Conservation (phyloP, 306 rosid genomes). For the Bauhinia variegata region DNA sequence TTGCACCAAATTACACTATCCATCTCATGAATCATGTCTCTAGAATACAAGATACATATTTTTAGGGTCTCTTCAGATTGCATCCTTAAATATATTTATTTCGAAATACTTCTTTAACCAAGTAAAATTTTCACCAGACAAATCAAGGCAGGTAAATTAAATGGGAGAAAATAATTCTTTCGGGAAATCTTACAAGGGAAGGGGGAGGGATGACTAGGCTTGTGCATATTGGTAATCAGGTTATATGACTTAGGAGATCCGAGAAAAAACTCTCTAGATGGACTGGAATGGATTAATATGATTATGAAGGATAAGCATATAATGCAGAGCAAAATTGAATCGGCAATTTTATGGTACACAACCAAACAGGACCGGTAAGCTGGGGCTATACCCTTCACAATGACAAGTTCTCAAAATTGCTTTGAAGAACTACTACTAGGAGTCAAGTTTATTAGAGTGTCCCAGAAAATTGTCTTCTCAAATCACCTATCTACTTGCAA, state of each 20-base stretch:
- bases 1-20: conserved; percentile 26
- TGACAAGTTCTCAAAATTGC: conserved; percentile 13
- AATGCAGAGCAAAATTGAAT: not conserved
- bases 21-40: not conserved
- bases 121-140: conserved; percentile 9
- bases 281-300: conserved; percentile 2
- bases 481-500: no score
- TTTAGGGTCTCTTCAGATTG: not conserved
- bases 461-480: no score
- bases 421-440: not conserved
- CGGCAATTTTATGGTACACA: conserved; percentile 1
- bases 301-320: conserved; percentile 5
- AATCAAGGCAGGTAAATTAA: not conserved
- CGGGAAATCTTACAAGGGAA: no score
- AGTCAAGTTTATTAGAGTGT: no score
- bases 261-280: conserved; percentile 19
- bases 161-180: no score
- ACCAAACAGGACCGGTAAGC: not conserved
- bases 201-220: no score
- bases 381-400: not conserved
- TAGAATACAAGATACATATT: conserved; percentile 23
- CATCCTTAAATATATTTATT: conserved; percentile 5
- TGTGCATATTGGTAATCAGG: no score
- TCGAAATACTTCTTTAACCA: not conserved
- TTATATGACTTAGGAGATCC: conserved; percentile 10